Base-by-base conservation (phyloP, 2,329 filamentous ascomycete genomes). In the Clarireedia homoeocarpa region DNA sequence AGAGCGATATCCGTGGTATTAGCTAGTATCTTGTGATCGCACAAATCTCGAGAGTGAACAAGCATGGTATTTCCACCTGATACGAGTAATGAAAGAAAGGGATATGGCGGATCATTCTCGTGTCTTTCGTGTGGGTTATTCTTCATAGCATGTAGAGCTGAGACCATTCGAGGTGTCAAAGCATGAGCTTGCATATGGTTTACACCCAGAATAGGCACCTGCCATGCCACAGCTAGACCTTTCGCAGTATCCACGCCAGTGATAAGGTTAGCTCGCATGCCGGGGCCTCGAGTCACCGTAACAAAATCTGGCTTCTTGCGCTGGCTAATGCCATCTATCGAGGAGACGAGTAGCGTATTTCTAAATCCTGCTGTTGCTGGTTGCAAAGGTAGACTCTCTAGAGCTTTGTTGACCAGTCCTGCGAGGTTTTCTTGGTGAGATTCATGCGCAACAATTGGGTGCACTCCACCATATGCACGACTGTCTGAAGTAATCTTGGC, bases 171-270 rank as follows among this genome's bases (percentile, higher is more conserved):
- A 15, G 92, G 88, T 17, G 94, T 97, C 60, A 99, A 74, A 17
- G 94, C 87, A 71, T 99, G 94, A 10, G 91, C 94, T 70, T 96
- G 91, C 94, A 99, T 97, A 71, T 99, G 94, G 70, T 99, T 88
- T 1, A 96, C 88, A 0, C 84, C 94, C 1, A 97, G 71, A 34
- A 97, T 74, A 3, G 92, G 91, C 39, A 91, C 79, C 61, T 84
- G 79, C 89, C 89, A 95, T 39, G 89, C 91, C 20, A 88, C 77
- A 0, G 91, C 84, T 20, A 97, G 78, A 0, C 91, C 94, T 71
- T 97, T 97, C 17, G 90, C 94, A 23, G 84, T 85, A 67, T 90
- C 85, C 10, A 97, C 71, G 0, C 94, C 94, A 15, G 86, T 83
- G 20, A 83, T 79, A 30, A 99, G 77, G 65, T 89, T 90, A 5